Evolutionary conservation across 208 protist species (phyloP), one percentile per base, ranked within the genome.

Genomic region (Leishmania amazonensis): DNA sequence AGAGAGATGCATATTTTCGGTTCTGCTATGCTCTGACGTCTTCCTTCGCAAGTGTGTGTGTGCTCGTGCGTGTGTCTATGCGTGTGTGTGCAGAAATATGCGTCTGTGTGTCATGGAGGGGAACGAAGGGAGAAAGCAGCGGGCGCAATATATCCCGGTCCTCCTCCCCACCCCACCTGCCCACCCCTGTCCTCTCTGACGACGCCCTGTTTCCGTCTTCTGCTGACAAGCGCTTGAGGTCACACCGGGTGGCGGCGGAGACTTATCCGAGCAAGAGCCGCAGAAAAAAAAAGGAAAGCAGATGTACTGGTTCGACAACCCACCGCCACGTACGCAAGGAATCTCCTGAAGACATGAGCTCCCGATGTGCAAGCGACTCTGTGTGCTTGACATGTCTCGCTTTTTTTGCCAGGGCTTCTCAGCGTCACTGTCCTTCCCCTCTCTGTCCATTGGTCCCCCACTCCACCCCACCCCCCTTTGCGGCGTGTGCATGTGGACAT

Each of bases 1-100:
- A 54, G 13, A 11, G 68, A 82, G 86, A 83, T 81, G 78, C 71
- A 83, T 70, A 79, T 49, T 72, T 83, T 83, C 64, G 71, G 71
- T 38, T 78, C 38, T n/a, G 3, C 28, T 54, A 38, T 71, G 47
- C 47, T 15, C 38, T 77, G 68, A 73, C 28, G 73, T 73, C 65
- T 19, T 54, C 51, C 51, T 13, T 54, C 51, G 51, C 51, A 54
- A 19, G 51, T 54, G 51, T 53, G 49, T 53, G 49, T 53, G 49
- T 17, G 31, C 15, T 11, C 42, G 31, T 40, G 62, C 7, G 62
- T 40, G 62, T 31, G 35, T 28, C 31, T 35, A 35, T 35, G 31
- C 31, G 62, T 42, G 62, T 5, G 62, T 21, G 31, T n/a, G 62
- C 19, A 35, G 6, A 4, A 40, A 3, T 47, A 28, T 45, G 67